Conservation (phyloP, 257 asterid genomes). For the Nicotiana noctiflora region DNA sequence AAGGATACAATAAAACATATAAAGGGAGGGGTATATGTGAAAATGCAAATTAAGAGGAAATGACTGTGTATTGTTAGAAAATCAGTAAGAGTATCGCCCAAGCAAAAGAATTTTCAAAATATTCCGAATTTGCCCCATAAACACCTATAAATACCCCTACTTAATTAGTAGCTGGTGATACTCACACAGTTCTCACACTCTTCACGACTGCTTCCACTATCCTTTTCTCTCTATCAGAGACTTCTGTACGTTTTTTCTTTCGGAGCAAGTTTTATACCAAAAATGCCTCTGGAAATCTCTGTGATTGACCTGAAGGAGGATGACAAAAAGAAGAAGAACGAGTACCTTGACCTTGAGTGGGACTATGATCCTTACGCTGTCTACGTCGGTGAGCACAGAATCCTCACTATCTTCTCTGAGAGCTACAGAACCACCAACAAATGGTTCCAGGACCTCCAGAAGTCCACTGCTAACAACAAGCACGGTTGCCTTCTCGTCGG, state of each 20-base stretch:
- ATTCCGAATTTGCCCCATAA: not conserved
- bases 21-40: not conserved
- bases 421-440: not conserved
- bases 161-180: not conserved
- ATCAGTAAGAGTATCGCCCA: not conserved
- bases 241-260: not conserved
- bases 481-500: not conserved
- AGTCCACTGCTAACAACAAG: not conserved
- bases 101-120: not conserved
- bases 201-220: not conserved
- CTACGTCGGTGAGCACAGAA: not conserved
- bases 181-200: not conserved
- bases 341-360: not conserved
- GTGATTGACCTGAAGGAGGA: not conserved
- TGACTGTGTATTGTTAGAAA: not conserved
- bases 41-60: not conserved
- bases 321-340: not conserved
- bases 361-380: not conserved
- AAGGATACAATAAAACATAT: no score
- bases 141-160: not conserved
- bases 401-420: not conserved
- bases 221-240: not conserved
- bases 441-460: not conserved
- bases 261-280: not conserved
- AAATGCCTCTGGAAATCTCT: slow-evolving; percentile 4